Conservation (phyloP, 176 grass and related monocot species). For the Oryza rufipogon region DNA sequence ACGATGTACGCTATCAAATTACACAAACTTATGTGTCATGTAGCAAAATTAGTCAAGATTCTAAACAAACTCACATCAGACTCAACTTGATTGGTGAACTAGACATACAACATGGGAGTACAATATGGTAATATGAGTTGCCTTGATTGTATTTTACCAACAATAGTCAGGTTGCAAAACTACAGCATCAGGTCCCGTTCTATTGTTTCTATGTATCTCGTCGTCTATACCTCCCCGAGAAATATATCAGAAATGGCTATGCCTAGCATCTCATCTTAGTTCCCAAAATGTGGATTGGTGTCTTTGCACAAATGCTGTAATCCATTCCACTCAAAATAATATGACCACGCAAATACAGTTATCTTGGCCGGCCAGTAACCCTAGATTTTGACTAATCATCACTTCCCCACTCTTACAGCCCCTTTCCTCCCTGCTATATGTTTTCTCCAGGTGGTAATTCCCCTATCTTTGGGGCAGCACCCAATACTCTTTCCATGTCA, state of each 20-base stretch:
- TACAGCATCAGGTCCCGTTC: not conserved
- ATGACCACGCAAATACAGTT: not conserved
- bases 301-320: not conserved
- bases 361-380: not conserved
- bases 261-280: not conserved
- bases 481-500: constrained; percentile 91
- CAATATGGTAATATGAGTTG: not conserved
- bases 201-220: not conserved
- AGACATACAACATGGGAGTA: not conserved
- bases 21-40: no score
- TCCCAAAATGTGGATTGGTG: not conserved
- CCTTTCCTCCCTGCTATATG: not conserved
- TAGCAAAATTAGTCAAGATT: not conserved
- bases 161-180: not conserved
- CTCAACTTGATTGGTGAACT: not conserved
- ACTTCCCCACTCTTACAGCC: not conserved
- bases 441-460: constrained; percentile 85
- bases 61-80: not conserved
- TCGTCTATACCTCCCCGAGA: not conserved
- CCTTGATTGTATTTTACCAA: not conserved
- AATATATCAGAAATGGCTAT: not conserved
- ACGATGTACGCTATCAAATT: no score
- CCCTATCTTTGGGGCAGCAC: constrained; percentile 53
- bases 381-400: not conserved
- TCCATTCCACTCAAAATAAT: not conserved